Conservation (phyloP, 306 rosid genomes). For the Sophora flavescens region DNA sequence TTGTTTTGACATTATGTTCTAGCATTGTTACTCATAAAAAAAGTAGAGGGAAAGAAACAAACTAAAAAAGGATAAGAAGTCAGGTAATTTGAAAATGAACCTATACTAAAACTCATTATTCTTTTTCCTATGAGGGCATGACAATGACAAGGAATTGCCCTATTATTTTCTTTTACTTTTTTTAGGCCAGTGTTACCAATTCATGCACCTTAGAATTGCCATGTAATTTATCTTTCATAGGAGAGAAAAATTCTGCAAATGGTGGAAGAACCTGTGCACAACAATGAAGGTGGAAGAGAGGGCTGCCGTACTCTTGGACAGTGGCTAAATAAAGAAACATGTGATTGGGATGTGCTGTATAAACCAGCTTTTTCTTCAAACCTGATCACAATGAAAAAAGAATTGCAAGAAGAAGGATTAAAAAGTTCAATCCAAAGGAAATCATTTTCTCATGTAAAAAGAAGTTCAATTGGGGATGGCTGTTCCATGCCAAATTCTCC, state of each 20-base stretch:
- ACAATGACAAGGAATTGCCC: neutral
- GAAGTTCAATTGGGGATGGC: slow-evolving; percentile 50
- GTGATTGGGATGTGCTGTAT: slow-evolving; percentile 41
- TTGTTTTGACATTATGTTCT: slow-evolving; percentile 6
- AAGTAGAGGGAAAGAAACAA: neutral
- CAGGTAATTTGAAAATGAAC: slow-evolving; percentile 20
- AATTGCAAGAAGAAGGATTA: slow-evolving; percentile 45
- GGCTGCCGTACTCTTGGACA: slow-evolving; percentile 55
- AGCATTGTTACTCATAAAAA: slow-evolving; percentile 22
- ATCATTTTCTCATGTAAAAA: slow-evolving; percentile 60
- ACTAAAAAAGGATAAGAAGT: neutral
- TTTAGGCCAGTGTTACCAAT: neutral
- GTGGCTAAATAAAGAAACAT: slow-evolving; percentile 53
- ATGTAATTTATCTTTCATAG: slow-evolving; percentile 46
- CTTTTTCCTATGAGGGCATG: neutral
- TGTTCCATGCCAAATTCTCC: slow-evolving; percentile 62
- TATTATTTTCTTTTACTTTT: neutral
- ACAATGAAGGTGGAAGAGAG: slow-evolving; percentile 48
- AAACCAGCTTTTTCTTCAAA: slow-evolving; percentile 45
- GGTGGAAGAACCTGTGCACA: slow-evolving; percentile 51
- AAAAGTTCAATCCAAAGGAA: slow-evolving; percentile 59
- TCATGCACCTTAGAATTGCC: slow-evolving; percentile 5
- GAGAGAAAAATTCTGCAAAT: slow-evolving; percentile 61
- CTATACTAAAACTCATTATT: neutral
- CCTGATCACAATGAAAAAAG: slow-evolving; percentile 32